A percentile compares a stretch with the other conserved stretches of the same genome.
Evolutionary conservation across 345 rosid genomes (phyloP).

Genomic region (Gossypium arboreum): DNA sequence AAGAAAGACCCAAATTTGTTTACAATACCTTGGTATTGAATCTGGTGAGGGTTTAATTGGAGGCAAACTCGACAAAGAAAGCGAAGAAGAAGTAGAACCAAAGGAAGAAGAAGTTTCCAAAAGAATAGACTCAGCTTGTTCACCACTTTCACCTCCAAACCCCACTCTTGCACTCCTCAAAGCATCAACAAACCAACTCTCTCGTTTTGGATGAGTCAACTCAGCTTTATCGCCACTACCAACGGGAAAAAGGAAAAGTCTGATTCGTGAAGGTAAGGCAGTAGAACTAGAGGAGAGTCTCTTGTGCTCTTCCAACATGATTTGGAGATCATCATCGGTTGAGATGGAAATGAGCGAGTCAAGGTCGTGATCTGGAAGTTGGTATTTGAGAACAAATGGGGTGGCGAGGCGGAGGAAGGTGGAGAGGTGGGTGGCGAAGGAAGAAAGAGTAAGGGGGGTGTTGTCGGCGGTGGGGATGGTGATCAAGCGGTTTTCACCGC

Average conservation of each 20-base stretch:
- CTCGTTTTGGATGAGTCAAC: slow-evolving; percentile 68
- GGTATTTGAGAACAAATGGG: slow-evolving; percentile 49
- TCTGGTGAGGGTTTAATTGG: slow-evolving; percentile 45
- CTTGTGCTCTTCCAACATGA: slow-evolving; percentile 61
- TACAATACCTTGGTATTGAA: slow-evolving; percentile 41
- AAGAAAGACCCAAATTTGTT: not conserved
- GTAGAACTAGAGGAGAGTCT: slow-evolving; percentile 24
- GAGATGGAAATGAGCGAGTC: slow-evolving; percentile 58
- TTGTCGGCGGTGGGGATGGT: slow-evolving; percentile 27
- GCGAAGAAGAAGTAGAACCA: slow-evolving; percentile 73
- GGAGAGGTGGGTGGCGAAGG: slow-evolving; percentile 36
- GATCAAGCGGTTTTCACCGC: slow-evolving; percentile 62
- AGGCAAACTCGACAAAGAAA: slow-evolving; percentile 55
- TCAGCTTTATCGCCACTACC: slow-evolving; percentile 11
- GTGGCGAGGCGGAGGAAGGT: slow-evolving; percentile 29
- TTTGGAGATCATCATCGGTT: slow-evolving; percentile 60
- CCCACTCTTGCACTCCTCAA: slow-evolving; percentile 50
- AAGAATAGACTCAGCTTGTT: slow-evolving; percentile 57
- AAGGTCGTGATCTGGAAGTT: slow-evolving; percentile 60
- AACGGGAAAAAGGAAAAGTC: slow-evolving; percentile 46
- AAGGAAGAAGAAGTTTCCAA: slow-evolving; percentile 73
- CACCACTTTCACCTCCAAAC: slow-evolving; percentile 26
- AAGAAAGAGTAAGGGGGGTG: slow-evolving; percentile 25
- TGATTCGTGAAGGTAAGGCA: slow-evolving; percentile 32
- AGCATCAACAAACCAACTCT: slow-evolving; percentile 75